phyloP scores from a whole-genome alignment of 78 protist genomes.

The Cavenderia fasciculata region DNA sequence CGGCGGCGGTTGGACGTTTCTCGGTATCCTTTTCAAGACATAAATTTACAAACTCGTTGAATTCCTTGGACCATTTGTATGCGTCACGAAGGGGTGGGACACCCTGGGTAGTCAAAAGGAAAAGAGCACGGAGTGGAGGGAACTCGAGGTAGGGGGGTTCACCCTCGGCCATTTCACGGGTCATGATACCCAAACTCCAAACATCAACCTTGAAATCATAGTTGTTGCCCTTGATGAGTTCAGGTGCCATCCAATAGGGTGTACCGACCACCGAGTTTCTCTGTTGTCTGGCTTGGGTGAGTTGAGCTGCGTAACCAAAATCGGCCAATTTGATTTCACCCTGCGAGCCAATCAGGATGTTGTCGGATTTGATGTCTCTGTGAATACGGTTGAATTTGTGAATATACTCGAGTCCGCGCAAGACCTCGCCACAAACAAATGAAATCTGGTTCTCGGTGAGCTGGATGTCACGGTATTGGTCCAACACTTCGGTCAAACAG shows the following conservation, averaged over 20 bases:
- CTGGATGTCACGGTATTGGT: conserved; percentile 70
- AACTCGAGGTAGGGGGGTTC: conserved; percentile 95
- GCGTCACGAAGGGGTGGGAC: conserved; percentile 87
- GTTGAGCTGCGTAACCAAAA: conserved; percentile 88
- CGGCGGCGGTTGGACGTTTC: conserved; percentile 55
- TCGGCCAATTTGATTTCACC: conserved; percentile 87
- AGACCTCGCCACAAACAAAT: conserved; percentile 59
- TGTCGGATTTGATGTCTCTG: conserved; percentile 90
- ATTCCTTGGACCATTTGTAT: conserved; percentile 73
- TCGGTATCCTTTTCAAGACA: conserved; percentile 89
- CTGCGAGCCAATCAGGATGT: conserved; percentile 57
- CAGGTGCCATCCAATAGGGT: conserved; percentile 96
- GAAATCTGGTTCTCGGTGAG: conserved; percentile 78
- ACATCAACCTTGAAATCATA: conserved; percentile 93
- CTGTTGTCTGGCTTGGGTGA: conserved; percentile 61
- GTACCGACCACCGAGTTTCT: conserved; percentile 88
- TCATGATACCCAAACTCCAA: conserved; percentile 93
- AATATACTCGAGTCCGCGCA: conserved; percentile 57
- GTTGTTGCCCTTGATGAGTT: conserved; percentile 86
- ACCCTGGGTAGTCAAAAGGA: conserved; percentile 92
- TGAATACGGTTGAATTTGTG: conserved; percentile 83
- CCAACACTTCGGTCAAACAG: conserved; percentile 82
- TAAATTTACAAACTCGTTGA: conserved; percentile 83
- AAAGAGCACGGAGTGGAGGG: conserved; percentile 92
- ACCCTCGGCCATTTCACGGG: conserved; percentile 92